phyloP scores from a whole-genome alignment of 805 yeast genomes.

The Wickerhamiella cacticola region DNA sequence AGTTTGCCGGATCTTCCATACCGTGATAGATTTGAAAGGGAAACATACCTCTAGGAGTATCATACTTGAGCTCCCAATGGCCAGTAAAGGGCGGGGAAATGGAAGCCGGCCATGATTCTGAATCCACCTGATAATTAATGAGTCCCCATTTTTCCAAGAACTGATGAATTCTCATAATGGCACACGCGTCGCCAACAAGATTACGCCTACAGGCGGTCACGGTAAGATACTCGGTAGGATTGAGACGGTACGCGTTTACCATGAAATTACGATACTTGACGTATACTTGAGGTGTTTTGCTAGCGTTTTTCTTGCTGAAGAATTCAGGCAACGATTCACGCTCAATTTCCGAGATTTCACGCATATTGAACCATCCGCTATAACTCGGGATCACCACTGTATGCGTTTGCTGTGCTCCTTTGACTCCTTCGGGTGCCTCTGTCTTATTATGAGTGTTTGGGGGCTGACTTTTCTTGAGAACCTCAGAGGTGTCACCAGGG shows the following conservation, averaged over 20 bases:
- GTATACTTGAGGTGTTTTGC: constrained; percentile 74
- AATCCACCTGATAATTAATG: constrained; percentile 83
- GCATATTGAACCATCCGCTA: constrained; percentile 72
- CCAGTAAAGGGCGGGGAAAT: constrained; percentile 67
- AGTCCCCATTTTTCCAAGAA: constrained; percentile 87
- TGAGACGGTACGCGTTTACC: constrained; percentile 74
- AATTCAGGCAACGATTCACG: constrained; percentile 78
- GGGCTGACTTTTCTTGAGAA: neutral
- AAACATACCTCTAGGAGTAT: constrained; percentile 83
- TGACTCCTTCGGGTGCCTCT: constrained; percentile 1
- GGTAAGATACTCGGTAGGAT: constrained; percentile 81
- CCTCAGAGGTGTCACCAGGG: constrained; percentile 12
- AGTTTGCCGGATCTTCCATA: constrained; percentile 36
- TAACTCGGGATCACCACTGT: constrained; percentile 79
- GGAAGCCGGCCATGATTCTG: constrained; percentile 51
- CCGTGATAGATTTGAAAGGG: constrained; percentile 79
- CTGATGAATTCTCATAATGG: constrained; percentile 71
- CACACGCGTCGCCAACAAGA: constrained; percentile 82
- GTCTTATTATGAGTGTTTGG: neutral
- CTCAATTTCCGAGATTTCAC: constrained; percentile 63
- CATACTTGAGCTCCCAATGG: constrained; percentile 63
- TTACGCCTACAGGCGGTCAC: constrained; percentile 86
- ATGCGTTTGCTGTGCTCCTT: constrained; percentile 50
- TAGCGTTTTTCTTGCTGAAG: constrained; percentile 47
- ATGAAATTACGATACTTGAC: constrained; percentile 76